Evolutionary conservation across 805 yeast species (phyloP).

Genomic region (Myxozyma neotropica): DNA sequence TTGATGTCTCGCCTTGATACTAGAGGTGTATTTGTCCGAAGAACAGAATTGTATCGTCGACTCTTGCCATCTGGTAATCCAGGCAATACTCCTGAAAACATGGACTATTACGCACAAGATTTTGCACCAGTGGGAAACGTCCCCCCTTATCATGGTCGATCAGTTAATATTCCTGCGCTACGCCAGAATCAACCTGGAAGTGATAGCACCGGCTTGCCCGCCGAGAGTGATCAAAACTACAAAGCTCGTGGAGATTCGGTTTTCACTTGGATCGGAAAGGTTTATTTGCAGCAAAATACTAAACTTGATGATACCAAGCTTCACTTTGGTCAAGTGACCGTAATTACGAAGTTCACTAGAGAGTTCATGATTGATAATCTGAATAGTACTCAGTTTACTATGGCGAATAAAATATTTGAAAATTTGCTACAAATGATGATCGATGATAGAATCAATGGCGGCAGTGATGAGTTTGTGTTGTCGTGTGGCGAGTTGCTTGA

Average conservation of each 20-base stretch:
- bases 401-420: conserved; percentile 13
- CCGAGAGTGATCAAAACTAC: background rate
- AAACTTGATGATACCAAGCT: conserved; percentile 52
- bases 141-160: background rate
- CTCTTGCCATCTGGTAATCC: background rate
- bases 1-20: too few relatives aligned
- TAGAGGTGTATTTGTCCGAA: too few relatives aligned
- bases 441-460: background rate
- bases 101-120: background rate
- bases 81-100: background rate
- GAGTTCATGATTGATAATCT: background rate
- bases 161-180: background rate
- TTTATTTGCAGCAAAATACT: conserved; percentile 52
- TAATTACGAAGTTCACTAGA: conserved; percentile 45
- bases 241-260: background rate
- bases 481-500: background rate
- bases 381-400: conserved; percentile 9
- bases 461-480: background rate
- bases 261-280: conserved; percentile 18
- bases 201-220: background rate
- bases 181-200: background rate
- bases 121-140: background rate
- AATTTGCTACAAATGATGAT: conserved; percentile 10
- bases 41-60: too few relatives aligned
- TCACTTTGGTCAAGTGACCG: conserved; percentile 80